A percentile compares a stretch with the other conserved stretches of the same genome.
phyloP scores from a whole-genome alignment of 2,329 filamentous ascomycete genomes.

The Arachnopeziza araneosa region DNA sequence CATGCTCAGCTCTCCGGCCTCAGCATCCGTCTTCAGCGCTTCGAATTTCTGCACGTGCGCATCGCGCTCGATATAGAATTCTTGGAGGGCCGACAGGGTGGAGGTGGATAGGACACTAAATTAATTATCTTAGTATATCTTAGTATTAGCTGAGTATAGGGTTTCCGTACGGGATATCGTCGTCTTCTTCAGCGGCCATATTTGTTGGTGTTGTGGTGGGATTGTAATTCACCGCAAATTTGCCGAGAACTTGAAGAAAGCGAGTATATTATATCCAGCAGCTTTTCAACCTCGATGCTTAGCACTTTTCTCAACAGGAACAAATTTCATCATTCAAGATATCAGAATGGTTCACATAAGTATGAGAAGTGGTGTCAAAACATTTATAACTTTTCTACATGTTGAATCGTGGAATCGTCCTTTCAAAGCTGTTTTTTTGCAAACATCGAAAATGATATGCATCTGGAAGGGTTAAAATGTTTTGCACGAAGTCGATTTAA shows the following conservation, averaged over 20 bases:
- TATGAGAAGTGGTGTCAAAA: neutral
- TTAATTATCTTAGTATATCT: neutral
- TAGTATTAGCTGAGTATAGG: neutral
- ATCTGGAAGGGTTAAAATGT: too few species aligned
- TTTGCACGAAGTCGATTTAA: too few species aligned
- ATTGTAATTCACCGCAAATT: neutral
- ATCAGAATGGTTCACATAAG: too few species aligned
- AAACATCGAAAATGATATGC: too few species aligned
- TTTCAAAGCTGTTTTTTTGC: too few species aligned
- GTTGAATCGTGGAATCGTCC: too few species aligned
- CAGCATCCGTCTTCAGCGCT: conserved; percentile 56
- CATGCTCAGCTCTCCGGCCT: conserved; percentile 52
- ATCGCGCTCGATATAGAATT: conserved; percentile 71
- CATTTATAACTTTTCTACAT: too few species aligned
- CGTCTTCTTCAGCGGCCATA: conserved; percentile 16
- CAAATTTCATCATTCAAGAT: too few species aligned
- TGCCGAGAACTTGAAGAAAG: neutral
- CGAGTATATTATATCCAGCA: neutral
- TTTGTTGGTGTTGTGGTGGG: neutral
- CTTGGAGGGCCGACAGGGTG: conserved; percentile 62
- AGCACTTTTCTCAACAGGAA: too few species aligned
- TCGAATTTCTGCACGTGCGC: conserved; percentile 61
- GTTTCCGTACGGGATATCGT: conserved; percentile 15
- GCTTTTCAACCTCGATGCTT: too few species aligned
- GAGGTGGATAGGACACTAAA: conserved; percentile 58